These are phyloP conservation scores for Malassezia obtusa DNA, from an alignment of 1,284 basidiomycete species.

Conservation along the genomic window DNA sequence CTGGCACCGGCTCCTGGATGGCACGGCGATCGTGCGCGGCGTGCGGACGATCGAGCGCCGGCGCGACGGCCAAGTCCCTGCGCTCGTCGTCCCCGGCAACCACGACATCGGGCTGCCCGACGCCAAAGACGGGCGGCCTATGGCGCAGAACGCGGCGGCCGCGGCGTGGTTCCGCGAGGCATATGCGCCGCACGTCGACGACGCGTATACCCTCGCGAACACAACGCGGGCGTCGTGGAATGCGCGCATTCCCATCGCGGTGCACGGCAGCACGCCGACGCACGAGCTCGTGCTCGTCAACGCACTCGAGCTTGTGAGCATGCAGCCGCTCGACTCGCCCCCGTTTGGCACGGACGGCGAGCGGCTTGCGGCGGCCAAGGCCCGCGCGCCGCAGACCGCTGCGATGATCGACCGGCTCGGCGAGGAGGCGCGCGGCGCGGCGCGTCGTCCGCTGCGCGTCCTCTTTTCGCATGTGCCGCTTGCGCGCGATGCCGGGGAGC, in stretches of 20 bases:
- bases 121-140: constrained; percentile 1
- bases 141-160: constrained; percentile 4
- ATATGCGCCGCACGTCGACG: constrained; percentile 17
- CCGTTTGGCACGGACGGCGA: constrained; percentile 16
- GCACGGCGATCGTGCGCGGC: neutral
- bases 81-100: constrained; percentile 22
- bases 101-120: constrained; percentile 32
- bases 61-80: neutral
- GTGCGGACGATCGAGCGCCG: neutral
- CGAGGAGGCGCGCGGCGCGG: neutral
- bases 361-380: constrained; percentile 18
- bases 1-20: neutral
- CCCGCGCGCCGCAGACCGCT: constrained; percentile 20
- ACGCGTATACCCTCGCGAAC: constrained; percentile 18
- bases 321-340: constrained; percentile 21
- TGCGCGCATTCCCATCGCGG: constrained; percentile 24
- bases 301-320: constrained; percentile 31
- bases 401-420: constrained; percentile 22
- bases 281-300: constrained; percentile 35
- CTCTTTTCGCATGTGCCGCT: constrained; percentile 36
- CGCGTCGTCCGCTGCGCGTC: constrained; percentile 17
- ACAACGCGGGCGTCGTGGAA: constrained; percentile 21
- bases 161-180: constrained; percentile 16
- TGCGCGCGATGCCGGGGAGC: constrained; percentile 10
- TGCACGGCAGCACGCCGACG: constrained; percentile 13